Conservation (phyloP, 2,329 filamentous ascomycete genomes). For the Colletotrichum tropicicola region DNA sequence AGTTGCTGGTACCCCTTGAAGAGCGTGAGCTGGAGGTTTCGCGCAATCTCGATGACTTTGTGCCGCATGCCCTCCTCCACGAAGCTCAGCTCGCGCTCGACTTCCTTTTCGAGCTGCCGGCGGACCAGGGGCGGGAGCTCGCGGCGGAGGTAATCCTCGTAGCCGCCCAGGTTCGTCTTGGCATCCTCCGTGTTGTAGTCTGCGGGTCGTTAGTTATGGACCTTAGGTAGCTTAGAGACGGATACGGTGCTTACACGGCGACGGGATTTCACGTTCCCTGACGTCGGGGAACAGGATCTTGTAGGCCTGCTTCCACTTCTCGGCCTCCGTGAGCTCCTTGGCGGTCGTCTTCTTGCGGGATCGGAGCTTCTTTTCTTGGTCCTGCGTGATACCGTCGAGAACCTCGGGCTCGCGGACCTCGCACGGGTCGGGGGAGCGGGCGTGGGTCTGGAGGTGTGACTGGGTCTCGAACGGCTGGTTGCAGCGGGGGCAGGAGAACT, state of each 20-base stretch:
- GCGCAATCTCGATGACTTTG: slow-evolving; percentile 35
- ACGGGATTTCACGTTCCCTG: slow-evolving; percentile 30
- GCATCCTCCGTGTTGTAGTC: slow-evolving; percentile 41
- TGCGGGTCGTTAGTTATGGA: slow-evolving; percentile 26
- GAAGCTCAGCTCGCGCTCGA: slow-evolving; percentile 35
- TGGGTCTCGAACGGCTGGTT: slow-evolving; percentile 44
- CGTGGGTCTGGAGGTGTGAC: slow-evolving; percentile 41
- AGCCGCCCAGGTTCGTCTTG: slow-evolving; percentile 37
- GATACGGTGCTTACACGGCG: slow-evolving; percentile 23
- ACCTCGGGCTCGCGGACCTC: slow-evolving; percentile 33
- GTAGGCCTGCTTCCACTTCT: slow-evolving; percentile 49
- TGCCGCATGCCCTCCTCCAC: slow-evolving; percentile 36
- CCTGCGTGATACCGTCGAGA: slow-evolving; percentile 47
- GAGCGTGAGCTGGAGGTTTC: slow-evolving; percentile 33
- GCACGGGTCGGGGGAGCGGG: slow-evolving; percentile 37
- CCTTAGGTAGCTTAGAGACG: no score
- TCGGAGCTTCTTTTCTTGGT: slow-evolving; percentile 43
- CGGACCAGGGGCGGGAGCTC: slow-evolving; percentile 44
- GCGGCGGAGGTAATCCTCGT: slow-evolving; percentile 38
- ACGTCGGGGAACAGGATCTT: slow-evolving; percentile 45
- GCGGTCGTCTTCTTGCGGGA: slow-evolving; percentile 40
- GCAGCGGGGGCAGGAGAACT: slow-evolving; percentile 44
- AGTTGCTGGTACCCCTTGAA: slow-evolving; percentile 33
- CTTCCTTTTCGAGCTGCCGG: slow-evolving; percentile 39
- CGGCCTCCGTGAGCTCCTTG: slow-evolving; percentile 43